Conservation (phyloP, 352 stramenopile species). For the Phytophthora cactorum region DNA sequence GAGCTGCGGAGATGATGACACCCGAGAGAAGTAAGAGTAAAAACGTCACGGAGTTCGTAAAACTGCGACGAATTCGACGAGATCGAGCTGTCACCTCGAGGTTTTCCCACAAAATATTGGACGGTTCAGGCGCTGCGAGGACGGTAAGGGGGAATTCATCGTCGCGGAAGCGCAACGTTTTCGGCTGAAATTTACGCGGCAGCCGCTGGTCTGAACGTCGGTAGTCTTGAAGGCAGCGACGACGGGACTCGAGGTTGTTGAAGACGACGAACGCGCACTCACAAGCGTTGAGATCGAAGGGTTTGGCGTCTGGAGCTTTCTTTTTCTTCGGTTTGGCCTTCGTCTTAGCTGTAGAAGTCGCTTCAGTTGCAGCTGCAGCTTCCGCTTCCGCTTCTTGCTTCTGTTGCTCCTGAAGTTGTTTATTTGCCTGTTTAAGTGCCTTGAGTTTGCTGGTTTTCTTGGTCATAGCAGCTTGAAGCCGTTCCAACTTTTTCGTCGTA, state of each 20-base stretch:
- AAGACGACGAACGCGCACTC: conserved; percentile 90
- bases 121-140: conserved; percentile 67
- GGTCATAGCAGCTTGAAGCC: conserved; percentile 41
- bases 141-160: conserved; percentile 57
- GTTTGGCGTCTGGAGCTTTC: conserved; percentile 30
- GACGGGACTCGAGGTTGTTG: conserved; percentile 83
- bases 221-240: conserved; percentile 84
- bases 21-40: conserved; percentile 74
- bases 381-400: conserved; percentile 18
- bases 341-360: not conserved
- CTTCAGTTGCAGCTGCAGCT: conserved; percentile 1
- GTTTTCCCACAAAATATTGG: conserved; percentile 91
- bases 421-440: conserved; percentile 49
- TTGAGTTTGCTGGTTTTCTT: conserved; percentile 77
- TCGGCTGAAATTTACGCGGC: conserved; percentile 57
- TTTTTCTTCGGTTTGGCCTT: conserved; percentile 32
- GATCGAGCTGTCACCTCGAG: conserved; percentile 70
- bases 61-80: conserved; percentile 64
- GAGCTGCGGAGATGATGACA: conserved; percentile 76
- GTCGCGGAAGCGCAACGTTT: conserved; percentile 64
- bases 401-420: conserved; percentile 15
- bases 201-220: conserved; percentile 52
- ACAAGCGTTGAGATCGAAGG: conserved; percentile 67
- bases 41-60: conserved; percentile 79
- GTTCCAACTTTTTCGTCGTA: conserved; percentile 39